These are phyloP conservation scores for Zanthoxylum bungeanum DNA, from an alignment of 345 rosid genomes.

Conservation along the genomic window DNA sequence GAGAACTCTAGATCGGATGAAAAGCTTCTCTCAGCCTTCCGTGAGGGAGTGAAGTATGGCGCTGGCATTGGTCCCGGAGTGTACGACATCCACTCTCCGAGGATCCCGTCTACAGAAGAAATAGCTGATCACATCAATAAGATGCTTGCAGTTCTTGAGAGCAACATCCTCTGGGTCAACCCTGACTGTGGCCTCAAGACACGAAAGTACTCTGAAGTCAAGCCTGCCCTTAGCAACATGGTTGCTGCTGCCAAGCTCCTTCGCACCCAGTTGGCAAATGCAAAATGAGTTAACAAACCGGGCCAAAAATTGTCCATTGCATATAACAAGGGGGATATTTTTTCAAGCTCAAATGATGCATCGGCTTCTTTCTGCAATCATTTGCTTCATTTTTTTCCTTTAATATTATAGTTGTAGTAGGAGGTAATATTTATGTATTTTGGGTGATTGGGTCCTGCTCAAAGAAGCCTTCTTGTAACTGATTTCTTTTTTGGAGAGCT, in stretches of 20 bases:
- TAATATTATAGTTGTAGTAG: neutral
- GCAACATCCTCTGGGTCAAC: constrained; percentile 53
- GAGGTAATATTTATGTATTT: neutral
- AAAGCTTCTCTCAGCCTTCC: constrained; percentile 56
- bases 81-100: constrained; percentile 57
- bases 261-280: constrained; percentile 39
- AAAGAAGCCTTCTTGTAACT: neutral
- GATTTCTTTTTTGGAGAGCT: neutral
- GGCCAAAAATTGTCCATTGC: no score
- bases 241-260: constrained; percentile 55
- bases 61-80: constrained; percentile 69
- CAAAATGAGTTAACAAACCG: constrained; percentile 24
- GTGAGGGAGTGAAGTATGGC: constrained; percentile 49
- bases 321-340: neutral
- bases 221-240: constrained; percentile 54
- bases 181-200: constrained; percentile 65
- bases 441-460: no score
- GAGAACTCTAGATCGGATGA: constrained; percentile 65
- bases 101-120: constrained; percentile 55
- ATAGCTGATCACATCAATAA: constrained; percentile 51
- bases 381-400: neutral
- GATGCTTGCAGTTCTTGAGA: constrained; percentile 60
- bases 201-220: constrained; percentile 47
- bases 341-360: constrained; percentile 11
- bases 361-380: constrained; percentile 12